Evolutionary conservation across 169 alveolate species (phyloP).

Genomic region (Babesia ovata): DNA sequence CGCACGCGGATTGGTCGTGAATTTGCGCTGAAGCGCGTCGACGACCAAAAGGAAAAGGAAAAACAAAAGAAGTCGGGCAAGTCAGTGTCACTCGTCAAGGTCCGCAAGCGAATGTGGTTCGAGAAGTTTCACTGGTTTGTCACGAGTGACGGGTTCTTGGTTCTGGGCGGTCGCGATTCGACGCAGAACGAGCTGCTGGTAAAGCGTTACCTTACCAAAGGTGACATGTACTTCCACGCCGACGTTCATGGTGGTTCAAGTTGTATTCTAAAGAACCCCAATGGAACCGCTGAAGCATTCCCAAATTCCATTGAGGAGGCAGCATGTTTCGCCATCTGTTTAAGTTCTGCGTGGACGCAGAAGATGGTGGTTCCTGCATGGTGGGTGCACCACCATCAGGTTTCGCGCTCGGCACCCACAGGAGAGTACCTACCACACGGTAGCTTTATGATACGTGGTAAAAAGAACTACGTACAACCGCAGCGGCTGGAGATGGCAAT

Average conservation of each 20-base stretch:
- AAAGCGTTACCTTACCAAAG: constrained; percentile 88
- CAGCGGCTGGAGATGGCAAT: constrained; percentile 93
- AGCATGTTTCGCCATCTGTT: constrained; percentile 87
- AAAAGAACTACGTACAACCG: constrained; percentile 90
- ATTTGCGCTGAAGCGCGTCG: constrained; percentile 89
- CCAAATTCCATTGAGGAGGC: constrained; percentile 61
- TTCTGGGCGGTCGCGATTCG: constrained; percentile 88
- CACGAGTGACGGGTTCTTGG: constrained; percentile 87
- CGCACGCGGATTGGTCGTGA: constrained; percentile 88
- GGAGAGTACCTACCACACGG: constrained; percentile 93
- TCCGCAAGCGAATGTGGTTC: constrained; percentile 93
- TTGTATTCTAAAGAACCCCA: constrained; percentile 93
- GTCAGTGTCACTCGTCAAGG: constrained; percentile 64
- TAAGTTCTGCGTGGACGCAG: constrained; percentile 92
- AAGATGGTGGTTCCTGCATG: constrained; percentile 91
- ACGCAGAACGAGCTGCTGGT: constrained; percentile 93
- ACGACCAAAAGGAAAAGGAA: constrained; percentile 78
- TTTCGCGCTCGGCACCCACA: constrained; percentile 94
- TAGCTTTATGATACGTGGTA: constrained; percentile 94
- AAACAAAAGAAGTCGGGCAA: constrained; percentile 71
- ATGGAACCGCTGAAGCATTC: constrained; percentile 76
- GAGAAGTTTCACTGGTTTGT: constrained; percentile 97
- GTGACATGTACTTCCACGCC: constrained; percentile 94
- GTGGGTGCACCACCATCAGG: constrained; percentile 96
- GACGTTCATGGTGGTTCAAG: constrained; percentile 97